A percentile compares a stretch with the other conserved stretches of the same genome.
Conservation (phyloP, 2,329 filamentous ascomycete species). For the Fusarium sp. region DNA sequence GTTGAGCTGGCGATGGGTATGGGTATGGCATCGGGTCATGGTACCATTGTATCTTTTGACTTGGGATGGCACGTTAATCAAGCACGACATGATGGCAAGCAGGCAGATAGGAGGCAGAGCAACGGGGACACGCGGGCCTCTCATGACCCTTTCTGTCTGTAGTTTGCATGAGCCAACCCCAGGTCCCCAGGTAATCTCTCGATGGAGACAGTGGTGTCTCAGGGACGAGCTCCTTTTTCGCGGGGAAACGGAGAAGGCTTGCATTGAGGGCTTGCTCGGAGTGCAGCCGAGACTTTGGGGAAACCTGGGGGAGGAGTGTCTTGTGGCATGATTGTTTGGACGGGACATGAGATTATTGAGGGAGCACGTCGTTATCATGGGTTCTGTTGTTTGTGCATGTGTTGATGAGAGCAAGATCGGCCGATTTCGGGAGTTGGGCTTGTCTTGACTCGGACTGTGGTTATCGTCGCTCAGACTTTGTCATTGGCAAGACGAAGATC, state of each 20-base stretch:
- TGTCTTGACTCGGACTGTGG: neutral
- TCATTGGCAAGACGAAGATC: neutral
- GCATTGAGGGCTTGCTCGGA: slow-evolving; percentile 13
- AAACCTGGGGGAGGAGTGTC: slow-evolving; percentile 12
- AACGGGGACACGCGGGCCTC: neutral
- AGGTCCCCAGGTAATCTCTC: neutral
- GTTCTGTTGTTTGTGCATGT: neutral
- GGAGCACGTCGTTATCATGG: neutral
- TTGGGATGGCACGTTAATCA: slow-evolving; percentile 6
- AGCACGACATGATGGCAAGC: slow-evolving; percentile 6
- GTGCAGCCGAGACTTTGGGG: slow-evolving; percentile 19
- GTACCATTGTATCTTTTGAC: neutral
- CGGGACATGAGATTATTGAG: neutral
- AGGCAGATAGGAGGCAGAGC: neutral
- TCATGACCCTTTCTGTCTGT: neutral
- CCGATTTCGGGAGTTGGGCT: slow-evolving; percentile 12
- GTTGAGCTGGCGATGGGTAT: neutral
- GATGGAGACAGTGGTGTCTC: neutral
- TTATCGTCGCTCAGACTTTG: neutral
- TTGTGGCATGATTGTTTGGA: neutral
- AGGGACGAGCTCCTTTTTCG: slow-evolving; percentile 7
- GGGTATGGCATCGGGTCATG: neutral
- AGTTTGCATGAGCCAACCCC: slow-evolving; percentile 13
- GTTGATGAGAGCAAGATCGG: slow-evolving; percentile 4
- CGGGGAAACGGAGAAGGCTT: slow-evolving; percentile 29